phyloP scores from a whole-genome alignment of 192 early-diverging fungal genomes.

The Coemansia sp. region DNA sequence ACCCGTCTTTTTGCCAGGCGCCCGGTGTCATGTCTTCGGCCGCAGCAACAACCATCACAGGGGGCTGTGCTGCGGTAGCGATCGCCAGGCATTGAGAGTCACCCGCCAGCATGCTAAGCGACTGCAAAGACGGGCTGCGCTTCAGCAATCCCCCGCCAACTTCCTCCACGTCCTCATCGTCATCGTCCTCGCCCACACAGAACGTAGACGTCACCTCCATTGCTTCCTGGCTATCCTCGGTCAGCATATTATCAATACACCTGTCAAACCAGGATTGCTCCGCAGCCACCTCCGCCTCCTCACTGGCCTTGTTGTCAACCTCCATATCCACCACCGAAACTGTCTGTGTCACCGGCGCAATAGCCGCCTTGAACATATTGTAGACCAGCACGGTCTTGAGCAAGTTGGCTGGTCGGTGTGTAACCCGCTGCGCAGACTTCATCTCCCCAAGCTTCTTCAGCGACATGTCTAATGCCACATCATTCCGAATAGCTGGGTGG shows the following conservation, averaged over 20 bases:
- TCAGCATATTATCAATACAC: slow-evolving; percentile 42
- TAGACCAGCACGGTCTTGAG: slow-evolving; percentile 49
- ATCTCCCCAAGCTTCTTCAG: slow-evolving; percentile 43
- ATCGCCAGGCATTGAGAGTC: neutral
- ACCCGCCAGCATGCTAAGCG: slow-evolving; percentile 8
- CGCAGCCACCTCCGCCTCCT: slow-evolving; percentile 15
- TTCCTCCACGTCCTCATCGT: neutral
- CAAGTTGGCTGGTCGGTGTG: slow-evolving; percentile 35
- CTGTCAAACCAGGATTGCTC: slow-evolving; percentile 55
- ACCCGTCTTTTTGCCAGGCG: neutral
- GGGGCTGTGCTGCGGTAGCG: neutral
- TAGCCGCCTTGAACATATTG: slow-evolving; percentile 39
- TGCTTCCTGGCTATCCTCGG: slow-evolving; percentile 18
- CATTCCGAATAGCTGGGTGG: slow-evolving; percentile 27
- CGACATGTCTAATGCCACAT: slow-evolving; percentile 35
- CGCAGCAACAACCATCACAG: neutral
- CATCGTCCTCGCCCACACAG: slow-evolving; percentile 8
- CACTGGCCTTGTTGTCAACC: slow-evolving; percentile 14
- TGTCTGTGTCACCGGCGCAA: neutral
- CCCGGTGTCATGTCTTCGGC: neutral
- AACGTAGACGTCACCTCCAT: neutral
- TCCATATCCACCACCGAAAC: slow-evolving; percentile 16
- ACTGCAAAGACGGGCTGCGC: slow-evolving; percentile 20
- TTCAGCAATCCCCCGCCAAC: slow-evolving; percentile 11
- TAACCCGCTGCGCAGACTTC: slow-evolving; percentile 24